These are phyloP conservation scores for Phaseolus coccineus DNA, from an alignment of 331 rosid species.

Conservation along the genomic window DNA sequence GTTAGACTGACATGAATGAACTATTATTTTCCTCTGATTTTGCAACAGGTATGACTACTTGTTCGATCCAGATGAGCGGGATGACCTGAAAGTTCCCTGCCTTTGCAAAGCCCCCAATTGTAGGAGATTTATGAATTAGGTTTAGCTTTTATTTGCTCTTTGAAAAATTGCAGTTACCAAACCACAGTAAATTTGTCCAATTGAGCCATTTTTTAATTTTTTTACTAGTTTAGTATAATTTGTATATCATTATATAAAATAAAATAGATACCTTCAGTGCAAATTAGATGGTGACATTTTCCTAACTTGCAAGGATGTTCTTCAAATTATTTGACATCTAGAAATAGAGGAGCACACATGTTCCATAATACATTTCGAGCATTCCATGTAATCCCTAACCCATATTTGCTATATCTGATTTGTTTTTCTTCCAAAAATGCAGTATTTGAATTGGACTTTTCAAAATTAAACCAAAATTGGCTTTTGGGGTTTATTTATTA, in stretches of 20 bases:
- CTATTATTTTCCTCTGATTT: slow-evolving; percentile 22
- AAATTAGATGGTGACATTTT: slow-evolving; percentile 50
- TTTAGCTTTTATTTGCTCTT: slow-evolving; percentile 39
- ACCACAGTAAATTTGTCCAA: slow-evolving; percentile 42
- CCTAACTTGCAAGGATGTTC: slow-evolving; percentile 29
- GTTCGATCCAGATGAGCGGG: slow-evolving; percentile 92
- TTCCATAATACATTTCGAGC: too few species aligned
- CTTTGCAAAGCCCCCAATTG: slow-evolving; percentile 83
- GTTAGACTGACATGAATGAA: slow-evolving; percentile 14
- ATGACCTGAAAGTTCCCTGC: slow-evolving; percentile 89
- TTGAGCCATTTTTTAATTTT: neutral
- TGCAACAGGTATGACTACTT: slow-evolving; percentile 88
- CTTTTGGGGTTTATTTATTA: too few species aligned
- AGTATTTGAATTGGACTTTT: too few species aligned
- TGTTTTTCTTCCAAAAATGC: too few species aligned
- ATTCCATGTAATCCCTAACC: too few species aligned
- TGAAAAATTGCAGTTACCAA: slow-evolving; percentile 49
- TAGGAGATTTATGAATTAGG: slow-evolving; percentile 85
- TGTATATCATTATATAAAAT: slow-evolving; percentile 48
- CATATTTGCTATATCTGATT: too few species aligned
- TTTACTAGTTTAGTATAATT: slow-evolving; percentile 32
- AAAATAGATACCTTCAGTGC: slow-evolving; percentile 46
- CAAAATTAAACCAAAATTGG: too few species aligned
- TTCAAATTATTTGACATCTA: slow-evolving; percentile 17
- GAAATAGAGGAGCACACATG: neutral